Percentiles rank a stretch among this genome's conserved stretches.
Evolutionary conservation across 805 yeast species (phyloP).

Genomic region (Kazachstania kunashirensis): DNA sequence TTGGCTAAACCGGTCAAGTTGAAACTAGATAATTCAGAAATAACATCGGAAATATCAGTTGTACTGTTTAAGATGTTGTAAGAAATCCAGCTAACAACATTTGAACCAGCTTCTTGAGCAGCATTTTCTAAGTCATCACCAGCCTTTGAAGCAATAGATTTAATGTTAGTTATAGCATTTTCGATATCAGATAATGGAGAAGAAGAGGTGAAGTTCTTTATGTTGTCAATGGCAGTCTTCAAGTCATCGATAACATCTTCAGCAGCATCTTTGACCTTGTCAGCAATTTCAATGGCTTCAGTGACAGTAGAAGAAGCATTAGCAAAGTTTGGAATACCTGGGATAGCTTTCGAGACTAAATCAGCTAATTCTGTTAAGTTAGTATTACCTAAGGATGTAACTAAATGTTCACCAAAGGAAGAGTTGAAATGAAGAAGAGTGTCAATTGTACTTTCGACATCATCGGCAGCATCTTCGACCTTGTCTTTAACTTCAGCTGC

Average conservation of each 20-base stretch:
- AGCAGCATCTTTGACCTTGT: conserved; percentile 2
- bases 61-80: conserved; percentile 1
- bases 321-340: conserved; percentile 3
- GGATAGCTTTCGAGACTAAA: not conserved
- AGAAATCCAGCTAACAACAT: conserved; percentile 1
- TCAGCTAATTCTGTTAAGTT: not conserved
- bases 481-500: not conserved
- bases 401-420: conserved; percentile 3
- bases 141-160: conserved; percentile 1
- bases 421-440: conserved; percentile 2
- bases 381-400: not conserved
- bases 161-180: not conserved
- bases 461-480: not conserved
- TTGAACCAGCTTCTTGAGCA: not conserved
- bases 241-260: not conserved
- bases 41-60: not conserved
- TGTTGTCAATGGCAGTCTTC: not conserved
- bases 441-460: not conserved
- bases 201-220: conserved; percentile 1
- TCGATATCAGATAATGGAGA: conserved; percentile 1
- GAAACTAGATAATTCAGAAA: not conserved
- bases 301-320: not conserved
- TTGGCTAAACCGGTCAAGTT: not conserved
- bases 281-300: not conserved
- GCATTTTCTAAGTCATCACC: conserved; percentile 2